Evolutionary conservation across 495 filamentous ascomycete genomes (phyloP).

Genomic region (Penicillium antarcticum): DNA sequence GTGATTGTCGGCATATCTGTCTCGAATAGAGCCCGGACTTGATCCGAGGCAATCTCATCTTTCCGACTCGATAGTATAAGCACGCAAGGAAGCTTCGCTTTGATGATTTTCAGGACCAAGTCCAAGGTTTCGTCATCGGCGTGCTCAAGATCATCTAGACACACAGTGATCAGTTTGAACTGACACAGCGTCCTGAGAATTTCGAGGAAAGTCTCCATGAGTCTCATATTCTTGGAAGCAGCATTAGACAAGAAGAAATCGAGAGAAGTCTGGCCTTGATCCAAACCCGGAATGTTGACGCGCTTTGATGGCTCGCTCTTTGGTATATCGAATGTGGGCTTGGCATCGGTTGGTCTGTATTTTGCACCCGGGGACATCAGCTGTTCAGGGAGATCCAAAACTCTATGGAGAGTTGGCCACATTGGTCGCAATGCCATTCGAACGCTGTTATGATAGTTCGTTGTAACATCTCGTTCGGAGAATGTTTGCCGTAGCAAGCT

Average conservation of each 20-base stretch:
- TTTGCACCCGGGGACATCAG: conserved; percentile 50
- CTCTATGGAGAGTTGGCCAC: conserved; percentile 73
- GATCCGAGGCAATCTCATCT: conserved; percentile 36
- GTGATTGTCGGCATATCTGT: conserved; percentile 51
- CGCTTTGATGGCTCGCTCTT: conserved; percentile 36
- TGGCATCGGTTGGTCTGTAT: conserved; percentile 31
- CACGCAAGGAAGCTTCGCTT: conserved; percentile 69
- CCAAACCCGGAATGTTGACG: conserved; percentile 29
- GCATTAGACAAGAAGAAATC: conserved; percentile 70
- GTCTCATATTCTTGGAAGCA: conserved; percentile 68
- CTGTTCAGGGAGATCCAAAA: conserved; percentile 77
- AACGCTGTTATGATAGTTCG: conserved; percentile 73
- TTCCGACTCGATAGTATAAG: conserved; percentile 59
- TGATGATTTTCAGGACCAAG: conserved; percentile 70
- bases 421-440: conserved; percentile 69
- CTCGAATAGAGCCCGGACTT: conserved; percentile 42
- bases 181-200: conserved; percentile 74
- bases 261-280: conserved; percentile 53
- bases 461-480: conserved; percentile 82
- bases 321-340: conserved; percentile 25
- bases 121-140: conserved; percentile 84
- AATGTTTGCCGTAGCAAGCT: conserved; percentile 88
- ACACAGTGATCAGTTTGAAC: conserved; percentile 77
- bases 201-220: conserved; percentile 81
- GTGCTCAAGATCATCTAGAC: conserved; percentile 82